Base-by-base conservation (phyloP, 1,284 basidiomycete species). In the Tilletia indica region DNA sequence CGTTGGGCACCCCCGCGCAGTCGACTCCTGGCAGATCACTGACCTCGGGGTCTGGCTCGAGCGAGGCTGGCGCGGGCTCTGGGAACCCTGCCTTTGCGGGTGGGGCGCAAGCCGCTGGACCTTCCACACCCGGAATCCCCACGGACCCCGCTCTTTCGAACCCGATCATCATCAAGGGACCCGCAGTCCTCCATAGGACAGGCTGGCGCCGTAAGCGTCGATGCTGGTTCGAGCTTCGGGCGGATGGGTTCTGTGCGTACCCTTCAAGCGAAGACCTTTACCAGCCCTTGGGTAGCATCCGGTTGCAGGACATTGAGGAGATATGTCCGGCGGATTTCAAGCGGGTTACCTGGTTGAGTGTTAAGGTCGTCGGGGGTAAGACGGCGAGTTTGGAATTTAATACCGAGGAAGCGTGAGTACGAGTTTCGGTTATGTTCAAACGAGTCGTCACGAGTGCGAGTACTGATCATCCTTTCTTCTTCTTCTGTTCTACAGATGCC, bases 301-400 rank as follows among this genome's bases (percentile, higher is more conserved):
- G 79, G 39, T 74, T 81, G 42, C 73, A 73, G 38, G 73, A 78
- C 25, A 74, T 81, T 16, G 69, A 77, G 61, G 67, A 71, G 4
- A 69, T 82, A 6, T 70, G 78, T 5, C 80, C 80, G 11, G 71
- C 75, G 51, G 73, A 75, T 68, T 76, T 73, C 73, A 54, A 67
- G 1, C 67, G 78, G 11, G 73, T 79, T 4, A 75, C 73, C 61
- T 70, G 74, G 66, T 72, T 82, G 47, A 72, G 71, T 49, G 71
- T 82, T 25, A 63, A 63, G 58, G 69, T 77, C 5, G 70, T 75
- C 31, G 74, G 75, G 31, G 58, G 64, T 68, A 68, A 73, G 34
- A 73, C 74, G 56, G 72, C 73, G 63, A 64, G 72, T 2, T 45
- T 81, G 61, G 81, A 82, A 67, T 82, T 83, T 71, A 77, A 78